These are phyloP conservation scores for Penicillium ochrochloron DNA, from an alignment of 495 filamentous ascomycete species.

Conservation along the genomic window DNA sequence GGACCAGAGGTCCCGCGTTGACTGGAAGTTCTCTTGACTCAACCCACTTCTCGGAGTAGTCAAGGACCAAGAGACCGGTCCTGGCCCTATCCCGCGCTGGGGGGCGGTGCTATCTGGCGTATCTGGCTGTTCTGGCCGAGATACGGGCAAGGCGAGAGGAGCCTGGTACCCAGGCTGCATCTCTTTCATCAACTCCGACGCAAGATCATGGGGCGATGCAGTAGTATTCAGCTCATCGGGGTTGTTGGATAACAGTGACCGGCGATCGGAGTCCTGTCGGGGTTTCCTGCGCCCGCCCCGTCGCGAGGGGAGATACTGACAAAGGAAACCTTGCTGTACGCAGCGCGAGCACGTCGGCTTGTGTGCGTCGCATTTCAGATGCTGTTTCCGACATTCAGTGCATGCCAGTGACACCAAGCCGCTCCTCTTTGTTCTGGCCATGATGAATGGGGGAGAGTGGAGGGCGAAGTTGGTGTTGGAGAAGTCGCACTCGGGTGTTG, in stretches of 20 bases:
- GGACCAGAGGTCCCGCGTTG: conserved; percentile 25
- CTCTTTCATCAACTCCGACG: background rate
- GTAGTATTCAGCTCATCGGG: conserved; percentile 23
- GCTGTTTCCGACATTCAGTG: conserved; percentile 49
- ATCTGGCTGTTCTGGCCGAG: conserved; percentile 17
- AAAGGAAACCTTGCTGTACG: conserved; percentile 31
- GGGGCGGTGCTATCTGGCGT: conserved; percentile 27
- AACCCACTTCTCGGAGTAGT: conserved; percentile 22
- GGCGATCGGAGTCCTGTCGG: conserved; percentile 28
- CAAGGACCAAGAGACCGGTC: conserved; percentile 35
- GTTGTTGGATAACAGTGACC: conserved; percentile 12
- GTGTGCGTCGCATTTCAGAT: conserved; percentile 47
- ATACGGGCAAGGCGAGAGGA: conserved; percentile 13
- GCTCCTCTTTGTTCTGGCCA: conserved; percentile 25
- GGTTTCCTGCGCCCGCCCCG: conserved; percentile 43
- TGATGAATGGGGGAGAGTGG: background rate
- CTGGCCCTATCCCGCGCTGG: conserved; percentile 21
- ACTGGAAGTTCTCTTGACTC: conserved; percentile 17
- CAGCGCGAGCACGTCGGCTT: conserved; percentile 46
- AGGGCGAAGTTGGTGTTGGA: background rate
- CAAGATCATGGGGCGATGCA: conserved; percentile 10
- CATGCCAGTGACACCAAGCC: conserved; percentile 43
- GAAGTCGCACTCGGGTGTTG: background rate
- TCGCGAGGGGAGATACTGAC: conserved; percentile 46
- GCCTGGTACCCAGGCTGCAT: conserved; percentile 15